phyloP scores from a whole-genome alignment of 73 alveolate genomes.

The Paramecium caudatum region DNA sequence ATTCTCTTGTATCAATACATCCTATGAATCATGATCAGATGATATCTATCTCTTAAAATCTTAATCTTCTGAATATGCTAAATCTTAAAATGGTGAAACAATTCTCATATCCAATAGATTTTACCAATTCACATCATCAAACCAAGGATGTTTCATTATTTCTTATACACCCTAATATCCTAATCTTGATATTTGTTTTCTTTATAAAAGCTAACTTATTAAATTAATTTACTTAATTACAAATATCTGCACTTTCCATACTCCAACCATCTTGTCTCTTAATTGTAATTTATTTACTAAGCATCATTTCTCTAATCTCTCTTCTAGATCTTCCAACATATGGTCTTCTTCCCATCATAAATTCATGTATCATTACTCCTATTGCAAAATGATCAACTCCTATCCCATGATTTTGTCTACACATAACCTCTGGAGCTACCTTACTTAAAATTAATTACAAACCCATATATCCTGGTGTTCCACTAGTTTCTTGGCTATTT shows the following conservation, averaged over 20 bases:
- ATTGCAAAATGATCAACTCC: slow-evolving; percentile 91
- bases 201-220: slow-evolving; percentile 61
- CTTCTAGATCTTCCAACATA: slow-evolving; percentile 91
- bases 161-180: slow-evolving; percentile 92
- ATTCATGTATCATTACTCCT: slow-evolving; percentile 89
- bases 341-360: slow-evolving; percentile 91
- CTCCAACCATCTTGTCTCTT: slow-evolving; percentile 91
- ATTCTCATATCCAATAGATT: slow-evolving; percentile 81
- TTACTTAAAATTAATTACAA: neutral
- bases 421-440: slow-evolving; percentile 93
- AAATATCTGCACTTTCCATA: slow-evolving; percentile 91
- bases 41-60: slow-evolving; percentile 56
- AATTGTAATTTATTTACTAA: slow-evolving; percentile 83
- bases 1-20: slow-evolving; percentile 46
- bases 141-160: slow-evolving; percentile 95
- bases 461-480: slow-evolving; percentile 82
- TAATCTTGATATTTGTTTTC: slow-evolving; percentile 91
- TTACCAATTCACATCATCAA: slow-evolving; percentile 90
- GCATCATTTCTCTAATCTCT: slow-evolving; percentile 89
- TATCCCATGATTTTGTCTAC: slow-evolving; percentile 88
- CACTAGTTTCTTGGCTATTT: slow-evolving; percentile 77
- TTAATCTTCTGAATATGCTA: slow-evolving; percentile 74
- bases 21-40: slow-evolving; percentile 64
- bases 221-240: neutral
- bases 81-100: slow-evolving; percentile 78